Conservation (phyloP, 768 basidiomycete genomes). For the Auriscalpium microsporum region DNA sequence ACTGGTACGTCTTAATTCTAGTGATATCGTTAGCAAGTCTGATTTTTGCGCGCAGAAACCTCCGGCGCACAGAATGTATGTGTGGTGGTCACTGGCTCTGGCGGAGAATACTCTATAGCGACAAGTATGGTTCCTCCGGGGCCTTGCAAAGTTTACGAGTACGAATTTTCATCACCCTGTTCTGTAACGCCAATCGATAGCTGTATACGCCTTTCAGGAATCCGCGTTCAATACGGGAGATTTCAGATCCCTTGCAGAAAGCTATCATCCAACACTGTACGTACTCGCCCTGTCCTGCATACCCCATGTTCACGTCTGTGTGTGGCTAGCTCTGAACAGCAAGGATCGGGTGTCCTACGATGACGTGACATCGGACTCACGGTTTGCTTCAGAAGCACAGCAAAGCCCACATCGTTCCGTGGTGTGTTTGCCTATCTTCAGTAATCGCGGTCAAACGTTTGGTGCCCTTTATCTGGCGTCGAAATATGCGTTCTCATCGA, state of each 20-base stretch:
- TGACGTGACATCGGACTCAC: constrained; percentile 55
- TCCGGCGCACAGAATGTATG: constrained; percentile 61
- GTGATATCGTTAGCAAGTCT: not conserved
- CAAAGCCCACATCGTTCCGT: constrained; percentile 54
- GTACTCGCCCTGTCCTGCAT: constrained; percentile 16
- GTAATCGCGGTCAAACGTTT: constrained; percentile 69
- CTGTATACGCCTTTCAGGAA: constrained; percentile 30
- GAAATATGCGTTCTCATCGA: constrained; percentile 54
- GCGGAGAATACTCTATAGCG: constrained; percentile 62
- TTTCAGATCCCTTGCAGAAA: constrained; percentile 54
- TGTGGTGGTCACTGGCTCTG: constrained; percentile 61
- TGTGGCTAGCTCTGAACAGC: constrained; percentile 46
- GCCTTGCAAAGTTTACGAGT: constrained; percentile 64
- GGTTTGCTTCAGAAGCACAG: constrained; percentile 60
- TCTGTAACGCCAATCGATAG: constrained; percentile 1
- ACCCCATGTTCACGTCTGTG: not conserved
- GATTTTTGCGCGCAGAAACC: constrained; percentile 32
- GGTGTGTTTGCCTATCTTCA: constrained; percentile 63
- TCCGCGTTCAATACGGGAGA: constrained; percentile 48
- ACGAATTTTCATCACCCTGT: constrained; percentile 17
- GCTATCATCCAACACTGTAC: constrained; percentile 60
- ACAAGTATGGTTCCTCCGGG: constrained; percentile 56
- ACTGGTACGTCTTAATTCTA: constrained; percentile 33
- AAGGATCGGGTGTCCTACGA: constrained; percentile 54
- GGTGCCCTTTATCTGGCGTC: constrained; percentile 63